A percentile compares a stretch with the other conserved stretches of the same genome.
phyloP scores from a whole-genome alignment of 1,139 yeast species.

The Zygotorulaspora mrakii region DNA sequence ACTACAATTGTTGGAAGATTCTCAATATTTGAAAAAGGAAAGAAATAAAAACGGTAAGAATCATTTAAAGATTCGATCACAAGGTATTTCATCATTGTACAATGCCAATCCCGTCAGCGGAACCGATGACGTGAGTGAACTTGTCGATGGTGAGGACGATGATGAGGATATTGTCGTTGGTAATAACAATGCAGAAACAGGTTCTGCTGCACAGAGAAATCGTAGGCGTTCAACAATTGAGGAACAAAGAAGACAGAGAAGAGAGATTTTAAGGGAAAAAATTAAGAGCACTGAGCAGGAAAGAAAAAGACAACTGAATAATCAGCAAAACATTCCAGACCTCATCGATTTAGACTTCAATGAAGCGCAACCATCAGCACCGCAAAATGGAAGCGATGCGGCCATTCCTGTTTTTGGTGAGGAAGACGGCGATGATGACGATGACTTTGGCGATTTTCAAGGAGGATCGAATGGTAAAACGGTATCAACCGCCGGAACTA shows the following conservation, averaged over 20 bases:
- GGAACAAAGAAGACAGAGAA: slow-evolving; percentile 33
- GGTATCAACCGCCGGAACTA: neutral
- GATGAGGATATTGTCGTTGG: slow-evolving; percentile 22
- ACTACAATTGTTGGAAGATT: slow-evolving; percentile 31
- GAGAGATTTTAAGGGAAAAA: slow-evolving; percentile 35
- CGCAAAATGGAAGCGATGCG: too few relatives aligned
- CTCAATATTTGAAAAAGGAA: slow-evolving; percentile 31
- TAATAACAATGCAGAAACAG: slow-evolving; percentile 5
- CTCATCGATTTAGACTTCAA: slow-evolving; percentile 24
- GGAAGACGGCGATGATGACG: slow-evolving; percentile 29
- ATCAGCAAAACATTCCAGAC: slow-evolving; percentile 22
- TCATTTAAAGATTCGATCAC: slow-evolving; percentile 29
- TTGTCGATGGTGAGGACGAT: slow-evolving; percentile 22
- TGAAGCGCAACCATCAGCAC: slow-evolving; percentile 1
- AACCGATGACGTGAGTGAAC: slow-evolving; percentile 13
- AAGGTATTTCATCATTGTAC: slow-evolving; percentile 22
- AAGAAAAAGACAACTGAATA: slow-evolving; percentile 25
- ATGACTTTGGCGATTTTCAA: slow-evolving; percentile 40
- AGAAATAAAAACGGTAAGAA: slow-evolving; percentile 32
- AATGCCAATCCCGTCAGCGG: slow-evolving; percentile 19
- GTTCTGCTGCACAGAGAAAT: slow-evolving; percentile 5
- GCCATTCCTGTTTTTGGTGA: too few relatives aligned
- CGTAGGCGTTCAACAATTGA: slow-evolving; percentile 12
- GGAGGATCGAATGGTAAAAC: slow-evolving; percentile 20
- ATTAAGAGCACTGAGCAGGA: slow-evolving; percentile 35